Percentiles rank a stretch among this genome's conserved stretches.
Conservation (phyloP, 202 grass and related monocot species). For the Panicum hallii region DNA sequence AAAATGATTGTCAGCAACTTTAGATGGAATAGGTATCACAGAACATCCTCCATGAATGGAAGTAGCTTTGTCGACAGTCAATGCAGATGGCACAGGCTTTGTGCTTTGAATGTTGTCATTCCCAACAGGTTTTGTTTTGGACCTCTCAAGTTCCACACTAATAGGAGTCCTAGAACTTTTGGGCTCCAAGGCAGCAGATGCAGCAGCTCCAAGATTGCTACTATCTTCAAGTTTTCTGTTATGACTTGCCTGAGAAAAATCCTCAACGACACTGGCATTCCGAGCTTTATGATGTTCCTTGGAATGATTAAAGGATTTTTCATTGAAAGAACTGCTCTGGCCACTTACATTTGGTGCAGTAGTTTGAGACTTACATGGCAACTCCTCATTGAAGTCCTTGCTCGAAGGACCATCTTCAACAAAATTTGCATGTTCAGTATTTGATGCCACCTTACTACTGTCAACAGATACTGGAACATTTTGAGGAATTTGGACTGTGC, state of each 20-base stretch:
- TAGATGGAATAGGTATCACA: constrained; percentile 41
- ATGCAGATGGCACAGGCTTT: constrained; percentile 49
- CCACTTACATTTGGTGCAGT: constrained; percentile 25
- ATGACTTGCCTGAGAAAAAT: constrained; percentile 31
- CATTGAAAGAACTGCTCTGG: constrained; percentile 2
- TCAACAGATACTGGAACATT: not conserved
- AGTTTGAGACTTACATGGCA: constrained; percentile 41
- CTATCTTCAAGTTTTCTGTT: constrained; percentile 33
- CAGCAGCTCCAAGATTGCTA: constrained; percentile 24
- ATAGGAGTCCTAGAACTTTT: constrained; percentile 43
- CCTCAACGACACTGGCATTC: constrained; percentile 38
- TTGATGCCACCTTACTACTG: constrained; percentile 28
- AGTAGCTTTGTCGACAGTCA: constrained; percentile 50
- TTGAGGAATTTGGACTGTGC: not conserved
- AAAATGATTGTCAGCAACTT: constrained; percentile 50
- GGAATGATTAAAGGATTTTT: constrained; percentile 43
- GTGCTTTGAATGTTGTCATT: constrained; percentile 34
- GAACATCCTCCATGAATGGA: constrained; percentile 28
- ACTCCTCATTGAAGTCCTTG: not conserved
- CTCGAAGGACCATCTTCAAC: constrained; percentile 43
- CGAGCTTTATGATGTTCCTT: constrained; percentile 32
- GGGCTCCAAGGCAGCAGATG: constrained; percentile 34
- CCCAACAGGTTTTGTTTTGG: constrained; percentile 37
- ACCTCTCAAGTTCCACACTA: constrained; percentile 40
- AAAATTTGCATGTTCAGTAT: constrained; percentile 36